phyloP scores from a whole-genome alignment of 2,329 filamentous ascomycete genomes.

The Cordyceps fumosorosea region DNA sequence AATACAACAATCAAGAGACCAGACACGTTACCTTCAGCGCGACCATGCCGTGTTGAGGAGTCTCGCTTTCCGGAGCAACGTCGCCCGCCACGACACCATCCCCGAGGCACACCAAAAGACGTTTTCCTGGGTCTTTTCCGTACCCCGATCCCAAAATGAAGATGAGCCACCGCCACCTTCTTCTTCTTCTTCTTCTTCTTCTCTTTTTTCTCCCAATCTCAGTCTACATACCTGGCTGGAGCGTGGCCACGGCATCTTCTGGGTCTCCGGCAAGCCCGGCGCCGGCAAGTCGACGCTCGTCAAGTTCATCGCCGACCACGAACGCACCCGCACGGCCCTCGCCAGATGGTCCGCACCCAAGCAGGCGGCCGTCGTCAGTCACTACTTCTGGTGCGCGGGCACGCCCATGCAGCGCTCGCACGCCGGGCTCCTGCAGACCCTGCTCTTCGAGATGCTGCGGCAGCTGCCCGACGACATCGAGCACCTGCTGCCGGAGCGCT shows the following conservation, averaged over 20 bases:
- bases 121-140: conserved; percentile 11
- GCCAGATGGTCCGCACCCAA: conserved; percentile 26
- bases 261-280: conserved; percentile 39
- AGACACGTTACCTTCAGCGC: neutral
- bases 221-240: conserved; percentile 20
- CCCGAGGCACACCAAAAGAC: conserved; percentile 10
- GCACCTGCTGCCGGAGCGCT: neutral
- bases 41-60: neutral
- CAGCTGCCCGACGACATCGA: conserved; percentile 3
- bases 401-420: conserved; percentile 32
- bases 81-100: conserved; percentile 9
- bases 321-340: conserved; percentile 22
- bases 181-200: no score
- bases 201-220: no score
- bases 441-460: conserved; percentile 14
- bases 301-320: conserved; percentile 32
- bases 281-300: conserved; percentile 43
- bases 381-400: conserved; percentile 37
- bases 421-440: conserved; percentile 29
- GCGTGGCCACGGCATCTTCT: conserved; percentile 21
- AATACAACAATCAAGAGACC: neutral
- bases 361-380: conserved; percentile 25
- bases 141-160: neutral
- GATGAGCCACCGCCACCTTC: neutral
- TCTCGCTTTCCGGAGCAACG: neutral